Base-by-base conservation (phyloP, 352 stramenopile genomes). In the Globisporangium sylvaticum region DNA sequence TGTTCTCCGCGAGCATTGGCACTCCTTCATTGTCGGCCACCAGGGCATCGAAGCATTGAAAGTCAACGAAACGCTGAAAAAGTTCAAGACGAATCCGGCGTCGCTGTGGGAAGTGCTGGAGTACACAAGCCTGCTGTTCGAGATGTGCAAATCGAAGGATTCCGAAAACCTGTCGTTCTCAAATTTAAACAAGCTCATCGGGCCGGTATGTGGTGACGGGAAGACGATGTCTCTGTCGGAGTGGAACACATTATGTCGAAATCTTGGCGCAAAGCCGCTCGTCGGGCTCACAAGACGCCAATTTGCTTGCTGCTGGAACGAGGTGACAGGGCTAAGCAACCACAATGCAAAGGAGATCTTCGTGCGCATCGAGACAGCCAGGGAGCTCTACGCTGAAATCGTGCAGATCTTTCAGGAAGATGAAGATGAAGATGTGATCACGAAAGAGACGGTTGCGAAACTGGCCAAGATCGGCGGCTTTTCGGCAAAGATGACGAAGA, bases 251-350 rank as follows among this genome's bases (percentile, higher is more conserved):
- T 25, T 86, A 18, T 89, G 80, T 39, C 58, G 65, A 1, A 72
- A 69, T 2, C 62, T 87, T 27, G 78, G 71, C 4, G 80, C 80
- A 0, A 79, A 77, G 15, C 64, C 78, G 4, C 20, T 73, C 1
- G 44, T 71, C 5, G 80, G 80, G 10, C 66, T 89, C 9, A 77
- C 73, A 3, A 70, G 77, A 12, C 74, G 75, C 10, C 80, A 89
- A 63, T 89, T 89, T 69, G 74, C 78, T 3, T 87, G 75, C 54
- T 83, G 74, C 27, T 87, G 78, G 78, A 74, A 79, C 56, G 71
- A 84, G 39, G 71, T 89, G 12, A 69, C 83, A 1, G 72, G 73
- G 1, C 32, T 85, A 10, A 81, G 66, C 32, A 80, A 62, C 29
- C 62, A 73, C 32, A 74, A 67, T 27, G 72, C 78, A 5, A 79